Base-by-base conservation (phyloP, 495 filamentous ascomycete species). In the Aspergillus cavernicola region DNA sequence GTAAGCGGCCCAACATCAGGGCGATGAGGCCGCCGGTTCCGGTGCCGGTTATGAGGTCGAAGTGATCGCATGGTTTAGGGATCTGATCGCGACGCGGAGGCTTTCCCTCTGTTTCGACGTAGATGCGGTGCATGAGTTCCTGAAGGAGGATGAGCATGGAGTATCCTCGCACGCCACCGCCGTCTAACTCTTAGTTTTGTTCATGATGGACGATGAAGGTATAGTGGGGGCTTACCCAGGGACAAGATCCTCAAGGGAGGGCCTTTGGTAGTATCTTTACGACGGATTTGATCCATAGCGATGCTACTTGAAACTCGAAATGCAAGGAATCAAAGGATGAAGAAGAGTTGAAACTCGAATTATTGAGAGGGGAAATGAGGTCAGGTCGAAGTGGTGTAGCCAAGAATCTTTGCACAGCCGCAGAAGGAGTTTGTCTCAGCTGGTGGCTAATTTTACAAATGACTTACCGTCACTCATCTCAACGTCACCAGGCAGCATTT, bases 61-160 rank as follows among this genome's bases (percentile, higher is more conserved):
- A 98, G 68, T 97, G 89, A 56, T 98, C 95, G 83, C 90, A 96
- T 55, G 93, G 93, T 61, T 96, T 96, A 22, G 95, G 93, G 19
- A 97, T 92, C 60, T 97, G 84, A 58, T 90, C 82, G 63, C 88
- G 83, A 48, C 84, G 83, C 44, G 92, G 90, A 13, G 91, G 88
- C 57, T 85, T 80, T 23, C 90, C 89, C 70, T 95, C 86, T 53
- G 66, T 74, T 72, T 93, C 88, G 65, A 93, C 88, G 64, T 91
- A 96, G 6, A 87, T 89, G 31, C 86, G 81, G 71, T 95, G 87
- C 93, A 98, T 98, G 37, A 98, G 78, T 74, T 96, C 91, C 76
- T 95, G 89, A 48, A 98, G 83, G 51, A 97, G 85, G 56, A 95
- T 88, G 64, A 95, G 85, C 80, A 96, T 96, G 43, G 92, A 97